Evolutionary conservation across 2,329 filamentous ascomycete genomes (phyloP), one percentile per base, ranked within the genome.

Genomic region (Trichoderma pleuroti): DNA sequence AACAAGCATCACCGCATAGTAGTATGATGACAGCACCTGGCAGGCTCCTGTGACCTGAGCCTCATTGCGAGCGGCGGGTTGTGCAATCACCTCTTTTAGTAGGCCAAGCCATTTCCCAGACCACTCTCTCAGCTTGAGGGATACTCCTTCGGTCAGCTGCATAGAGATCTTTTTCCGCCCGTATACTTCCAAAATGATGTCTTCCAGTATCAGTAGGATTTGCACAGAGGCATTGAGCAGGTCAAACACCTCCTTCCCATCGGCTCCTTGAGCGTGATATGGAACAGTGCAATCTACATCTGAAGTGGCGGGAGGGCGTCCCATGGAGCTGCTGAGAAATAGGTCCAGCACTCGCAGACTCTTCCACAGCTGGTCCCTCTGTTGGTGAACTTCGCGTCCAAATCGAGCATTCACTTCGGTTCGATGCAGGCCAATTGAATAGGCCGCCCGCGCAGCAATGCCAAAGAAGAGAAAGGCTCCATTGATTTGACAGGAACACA

Each of bases 1-100:
- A 0, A 87, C 85, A 4, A 88, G 80, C 80, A 88, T 87, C n/a
- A 87, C 86, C 0, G 85, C 84, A 71, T 88, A 87, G 75, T 87
- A 87, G 69, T 87, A 88, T 2, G 85, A 84, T 0, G 83, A 81
- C 9, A 88, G 75, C 0, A 86, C 82, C 75, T 86, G 85, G 32
- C 84, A 86, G 0, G 85, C 85, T 0, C 85, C 86, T 9, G 81
- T 81, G 0, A 81, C 76, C 67, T 81, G 78, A 0, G 77, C 76
- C 14, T 79, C 72, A 4, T 57, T 76, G 70, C 5, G 75, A 61
- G 0, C n/a, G 54, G 21, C 74, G 56, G 3, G 21, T 57, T 75
- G 42, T 0, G 78, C 75, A 7, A 85, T 74, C 9, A 81, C 76
- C 3, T 79, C 78, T 62, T 84, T 85, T 1, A 88, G 77, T 1